Conservation (phyloP, 2,329 filamentous ascomycete genomes). For the Meredithiella fracta region DNA sequence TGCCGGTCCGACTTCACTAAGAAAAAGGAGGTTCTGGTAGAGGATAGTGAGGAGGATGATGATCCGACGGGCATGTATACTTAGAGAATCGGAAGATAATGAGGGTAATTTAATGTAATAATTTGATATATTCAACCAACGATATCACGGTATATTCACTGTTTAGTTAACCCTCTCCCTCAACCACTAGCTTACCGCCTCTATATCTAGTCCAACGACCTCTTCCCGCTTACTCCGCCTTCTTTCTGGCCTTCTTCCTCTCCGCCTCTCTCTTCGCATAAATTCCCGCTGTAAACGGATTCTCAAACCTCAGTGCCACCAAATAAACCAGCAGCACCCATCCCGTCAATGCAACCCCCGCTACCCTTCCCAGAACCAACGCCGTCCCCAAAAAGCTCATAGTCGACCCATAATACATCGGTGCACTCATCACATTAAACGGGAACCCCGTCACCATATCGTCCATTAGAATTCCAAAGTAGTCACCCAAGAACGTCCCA, state of each 20-base stretch:
- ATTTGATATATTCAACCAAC: neutral
- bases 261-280: constrained; percentile 68
- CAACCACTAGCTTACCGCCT: neutral
- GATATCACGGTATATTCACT: no score
- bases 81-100: constrained; percentile 13
- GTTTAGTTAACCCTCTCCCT: neutral
- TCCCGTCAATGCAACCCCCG: constrained; percentile 59
- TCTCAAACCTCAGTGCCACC: constrained; percentile 71
- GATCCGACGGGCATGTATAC: constrained; percentile 35
- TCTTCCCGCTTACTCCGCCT: constrained; percentile 12
- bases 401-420: constrained; percentile 94
- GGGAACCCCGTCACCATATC: constrained; percentile 86
- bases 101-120: neutral
- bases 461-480: constrained; percentile 97
- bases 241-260: constrained; percentile 32
- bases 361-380: constrained; percentile 71
- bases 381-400: constrained; percentile 83
- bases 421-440: constrained; percentile 77
- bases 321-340: constrained; percentile 66
- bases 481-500: constrained; percentile 92
- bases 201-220: neutral
- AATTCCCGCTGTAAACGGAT: constrained; percentile 85
- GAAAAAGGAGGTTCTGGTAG: constrained; percentile 31
- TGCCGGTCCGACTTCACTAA: constrained; percentile 43
- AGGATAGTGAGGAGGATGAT: constrained; percentile 35